Evolutionary conservation across 2,329 filamentous ascomycete species (phyloP).

Genomic region (Cephalotrichum gorgonifer): DNA sequence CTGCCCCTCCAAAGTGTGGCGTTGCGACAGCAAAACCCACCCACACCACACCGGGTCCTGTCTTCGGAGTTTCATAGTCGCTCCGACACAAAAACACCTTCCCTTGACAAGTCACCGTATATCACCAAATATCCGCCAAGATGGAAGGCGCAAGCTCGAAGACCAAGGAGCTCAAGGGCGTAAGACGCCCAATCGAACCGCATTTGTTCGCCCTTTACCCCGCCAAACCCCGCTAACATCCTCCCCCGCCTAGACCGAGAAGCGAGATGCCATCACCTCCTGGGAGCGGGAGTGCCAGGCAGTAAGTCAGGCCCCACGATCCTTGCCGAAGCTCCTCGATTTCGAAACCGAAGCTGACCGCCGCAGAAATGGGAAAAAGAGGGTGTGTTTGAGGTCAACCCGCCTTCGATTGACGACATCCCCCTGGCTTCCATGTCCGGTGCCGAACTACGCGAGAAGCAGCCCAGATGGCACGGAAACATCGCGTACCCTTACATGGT

Average conservation of each 20-base stretch:
- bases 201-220: slow-evolving; percentile 8
- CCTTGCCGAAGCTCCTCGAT: neutral
- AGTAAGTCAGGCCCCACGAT: neutral
- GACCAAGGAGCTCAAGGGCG: slow-evolving; percentile 51
- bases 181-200: slow-evolving; percentile 19
- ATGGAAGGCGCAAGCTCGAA: slow-evolving; percentile 32
- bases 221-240: slow-evolving; percentile 2
- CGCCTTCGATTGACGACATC: slow-evolving; percentile 68
- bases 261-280: slow-evolving; percentile 70
- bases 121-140: neutral
- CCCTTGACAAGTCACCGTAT: neutral
- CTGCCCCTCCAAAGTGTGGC: slow-evolving; percentile 3
- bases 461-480: slow-evolving; percentile 80
- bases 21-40: neutral
- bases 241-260: slow-evolving; percentile 55
- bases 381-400: slow-evolving; percentile 71
- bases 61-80: neutral
- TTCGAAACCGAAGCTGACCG: neutral
- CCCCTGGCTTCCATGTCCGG: slow-evolving; percentile 64
- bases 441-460: slow-evolving; percentile 64
- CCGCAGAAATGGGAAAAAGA: slow-evolving; percentile 52
- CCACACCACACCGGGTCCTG: neutral
- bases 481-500: slow-evolving; percentile 27
- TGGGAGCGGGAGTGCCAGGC: slow-evolving; percentile 73
- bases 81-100: slow-evolving; percentile 4